Conservation (phyloP, 2,329 filamentous ascomycete species). For the Ascochyta koolunga region DNA sequence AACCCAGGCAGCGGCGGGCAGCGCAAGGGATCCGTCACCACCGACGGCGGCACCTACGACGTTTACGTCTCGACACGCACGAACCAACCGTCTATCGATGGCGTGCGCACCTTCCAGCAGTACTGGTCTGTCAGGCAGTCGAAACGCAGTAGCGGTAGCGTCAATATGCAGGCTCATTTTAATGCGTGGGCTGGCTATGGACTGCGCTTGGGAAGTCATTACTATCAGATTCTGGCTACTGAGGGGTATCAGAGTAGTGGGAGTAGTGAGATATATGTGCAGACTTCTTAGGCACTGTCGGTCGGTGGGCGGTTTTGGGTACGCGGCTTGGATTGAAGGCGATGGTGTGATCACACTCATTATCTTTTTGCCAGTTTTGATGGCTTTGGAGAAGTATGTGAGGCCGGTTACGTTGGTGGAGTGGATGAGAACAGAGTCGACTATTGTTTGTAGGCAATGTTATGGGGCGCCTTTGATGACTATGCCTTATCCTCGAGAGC, state of each 20-base stretch:
- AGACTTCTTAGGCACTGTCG: neutral
- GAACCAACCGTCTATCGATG: constrained; percentile 60
- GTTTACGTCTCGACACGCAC: constrained; percentile 56
- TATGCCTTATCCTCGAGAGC: too few relatives aligned
- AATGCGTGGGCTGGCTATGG: constrained; percentile 34
- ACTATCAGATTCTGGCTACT: constrained; percentile 51
- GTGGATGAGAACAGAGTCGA: too few relatives aligned
- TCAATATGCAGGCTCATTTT: constrained; percentile 38
- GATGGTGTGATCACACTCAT: too few relatives aligned
- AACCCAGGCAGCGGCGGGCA: constrained; percentile 53
- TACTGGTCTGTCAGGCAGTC: constrained; percentile 59
- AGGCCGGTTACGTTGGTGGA: too few relatives aligned
- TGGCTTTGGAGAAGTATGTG: too few relatives aligned
- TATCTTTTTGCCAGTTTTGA: too few relatives aligned
- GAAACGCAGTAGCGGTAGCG: constrained; percentile 55
- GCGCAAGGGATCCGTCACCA: constrained; percentile 56
- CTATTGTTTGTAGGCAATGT: too few relatives aligned
- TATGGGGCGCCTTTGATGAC: too few relatives aligned
- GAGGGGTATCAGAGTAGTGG: constrained; percentile 53
- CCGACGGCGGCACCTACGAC: constrained; percentile 60
- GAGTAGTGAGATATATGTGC: constrained; percentile 6
- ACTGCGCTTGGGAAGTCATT: constrained; percentile 32
- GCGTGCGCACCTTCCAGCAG: constrained; percentile 60
- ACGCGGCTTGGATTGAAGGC: too few relatives aligned
- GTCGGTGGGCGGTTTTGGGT: too few relatives aligned